These are phyloP conservation scores for Dysphania ambrosioides DNA, from an alignment of 148 eudicot genomes.

Conservation along the genomic window DNA sequence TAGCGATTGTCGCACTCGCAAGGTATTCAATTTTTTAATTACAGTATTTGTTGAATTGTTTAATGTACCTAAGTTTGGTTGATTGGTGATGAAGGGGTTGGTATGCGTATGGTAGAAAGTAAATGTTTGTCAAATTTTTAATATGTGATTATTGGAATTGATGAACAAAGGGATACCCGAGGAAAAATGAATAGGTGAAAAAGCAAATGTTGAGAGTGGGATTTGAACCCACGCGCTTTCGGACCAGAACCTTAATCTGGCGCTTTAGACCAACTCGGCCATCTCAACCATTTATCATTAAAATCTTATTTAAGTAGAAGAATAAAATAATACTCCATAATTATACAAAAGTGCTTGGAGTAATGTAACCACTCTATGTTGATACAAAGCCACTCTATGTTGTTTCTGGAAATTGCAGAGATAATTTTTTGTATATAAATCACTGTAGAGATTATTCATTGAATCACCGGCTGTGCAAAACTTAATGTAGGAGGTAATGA, in stretches of 20 bases:
- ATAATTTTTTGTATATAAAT: too few species aligned
- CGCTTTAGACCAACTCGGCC: slow-evolving; percentile 99
- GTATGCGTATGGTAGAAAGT: too few species aligned
- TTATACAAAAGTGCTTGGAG: not conserved
- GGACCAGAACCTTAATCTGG: slow-evolving; percentile 99
- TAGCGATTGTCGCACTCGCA: slow-evolving; percentile 65
- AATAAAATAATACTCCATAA: not conserved
- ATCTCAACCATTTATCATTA: slow-evolving; percentile 51
- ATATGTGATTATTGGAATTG: too few species aligned
- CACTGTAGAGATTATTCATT: not conserved
- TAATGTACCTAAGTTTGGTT: too few species aligned
- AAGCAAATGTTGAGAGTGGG: slow-evolving; percentile 81
- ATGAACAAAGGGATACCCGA: too few species aligned
- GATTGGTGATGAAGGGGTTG: too few species aligned
- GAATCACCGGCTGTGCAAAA: not conserved
- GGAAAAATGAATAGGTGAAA: not conserved
- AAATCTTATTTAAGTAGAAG: not conserved
- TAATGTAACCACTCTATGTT: too few species aligned
- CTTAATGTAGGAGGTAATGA: not conserved
- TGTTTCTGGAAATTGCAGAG: not conserved
- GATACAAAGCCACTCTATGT: too few species aligned
- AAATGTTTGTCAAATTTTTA: too few species aligned
- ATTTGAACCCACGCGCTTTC: slow-evolving; percentile 99
- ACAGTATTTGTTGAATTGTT: too few species aligned
- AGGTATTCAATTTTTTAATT: too few species aligned